Percentiles rank a stretch among this genome's conserved stretches.
These are phyloP conservation scores for Chamaenerion angustifolium DNA, from an alignment of 345 rosid species.

Conservation along the genomic window DNA sequence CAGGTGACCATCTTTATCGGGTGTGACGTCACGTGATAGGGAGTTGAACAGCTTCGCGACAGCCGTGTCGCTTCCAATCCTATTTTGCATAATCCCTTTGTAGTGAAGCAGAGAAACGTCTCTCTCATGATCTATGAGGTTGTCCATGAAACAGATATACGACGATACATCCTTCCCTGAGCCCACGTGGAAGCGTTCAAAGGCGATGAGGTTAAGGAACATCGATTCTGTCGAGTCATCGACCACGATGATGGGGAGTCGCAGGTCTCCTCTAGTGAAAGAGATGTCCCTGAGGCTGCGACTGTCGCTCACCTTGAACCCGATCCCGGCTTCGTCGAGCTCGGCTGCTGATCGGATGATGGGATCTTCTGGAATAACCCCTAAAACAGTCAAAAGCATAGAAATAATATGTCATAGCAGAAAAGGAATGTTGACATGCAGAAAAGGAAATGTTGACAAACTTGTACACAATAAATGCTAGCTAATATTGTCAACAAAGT, in stretches of 20 bases:
- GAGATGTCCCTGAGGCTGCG: constrained; percentile 23
- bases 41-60: constrained; percentile 35
- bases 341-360: constrained; percentile 28
- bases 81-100: constrained; percentile 25
- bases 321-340: constrained; percentile 27
- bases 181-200: constrained; percentile 19
- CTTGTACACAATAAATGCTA: no score
- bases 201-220: constrained; percentile 27
- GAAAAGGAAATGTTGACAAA: no score
- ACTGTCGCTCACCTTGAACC: constrained; percentile 16
- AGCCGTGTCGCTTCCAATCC: constrained; percentile 27
- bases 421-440: no score
- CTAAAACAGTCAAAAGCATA: no score
- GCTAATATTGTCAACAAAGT: no score
- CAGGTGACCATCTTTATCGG: constrained; percentile 20
- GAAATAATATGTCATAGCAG: no score
- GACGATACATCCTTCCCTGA: constrained; percentile 1
- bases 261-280: constrained; percentile 20
- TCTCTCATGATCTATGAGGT: constrained; percentile 19
- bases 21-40: constrained; percentile 15
- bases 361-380: no score
- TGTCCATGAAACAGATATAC: constrained; percentile 30
- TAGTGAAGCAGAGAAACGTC: constrained; percentile 25
- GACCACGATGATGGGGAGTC: constrained; percentile 17
- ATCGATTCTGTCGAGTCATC: constrained; percentile 20